Base-by-base conservation (phyloP, 2,329 filamentous ascomycete species). In the Hypoxylon sp. region DNA sequence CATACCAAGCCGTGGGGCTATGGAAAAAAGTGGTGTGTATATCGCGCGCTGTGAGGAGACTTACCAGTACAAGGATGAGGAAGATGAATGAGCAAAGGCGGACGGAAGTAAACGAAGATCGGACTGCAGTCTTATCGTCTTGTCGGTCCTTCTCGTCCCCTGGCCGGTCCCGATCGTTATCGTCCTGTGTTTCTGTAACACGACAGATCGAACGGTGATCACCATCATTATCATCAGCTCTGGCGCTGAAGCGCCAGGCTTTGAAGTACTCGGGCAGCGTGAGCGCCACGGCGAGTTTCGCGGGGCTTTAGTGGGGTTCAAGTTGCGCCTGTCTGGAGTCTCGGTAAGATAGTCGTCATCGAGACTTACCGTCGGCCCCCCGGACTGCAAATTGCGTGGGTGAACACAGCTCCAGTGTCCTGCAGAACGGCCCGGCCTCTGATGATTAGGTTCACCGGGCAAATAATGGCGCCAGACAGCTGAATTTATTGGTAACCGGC, bases 241-340 rank as follows among this genome's bases (percentile, higher is more conserved):
- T 73, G 71, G 71, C 74, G 69, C 72, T 67, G 61, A 67, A 62
- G 73, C 72, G 71, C 72, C 73, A 74, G 72, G 71, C 70, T 67
- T 66, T 64, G 67, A 70, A 67, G 62, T 56, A 57, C 18, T 58
- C 48, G 26, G 65, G 57, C 70, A 73, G 62, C 61, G 61, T 69
- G 65, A 68, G 51, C 65, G 71, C 69, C 72, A 75, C 74, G 74
- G 74, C 74, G 74, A 72, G 59, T 75, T 71, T 72, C 73, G 73
- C 74, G 74, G 74, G 72, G 72, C 66, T 75, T 72, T 75, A 72
- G 72, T 72, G 74, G 74, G 72, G 73, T 73, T 48, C 42, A n/a
- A 28, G 42, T n/a, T 45, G 64, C 55, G 61, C 57, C 60, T 57
- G 52, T 66, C 69, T 67, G 64, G 67, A 68, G 67, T 65, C 63